phyloP scores from a whole-genome alignment of 441 rosid genomes.

The Brassica balearica region DNA sequence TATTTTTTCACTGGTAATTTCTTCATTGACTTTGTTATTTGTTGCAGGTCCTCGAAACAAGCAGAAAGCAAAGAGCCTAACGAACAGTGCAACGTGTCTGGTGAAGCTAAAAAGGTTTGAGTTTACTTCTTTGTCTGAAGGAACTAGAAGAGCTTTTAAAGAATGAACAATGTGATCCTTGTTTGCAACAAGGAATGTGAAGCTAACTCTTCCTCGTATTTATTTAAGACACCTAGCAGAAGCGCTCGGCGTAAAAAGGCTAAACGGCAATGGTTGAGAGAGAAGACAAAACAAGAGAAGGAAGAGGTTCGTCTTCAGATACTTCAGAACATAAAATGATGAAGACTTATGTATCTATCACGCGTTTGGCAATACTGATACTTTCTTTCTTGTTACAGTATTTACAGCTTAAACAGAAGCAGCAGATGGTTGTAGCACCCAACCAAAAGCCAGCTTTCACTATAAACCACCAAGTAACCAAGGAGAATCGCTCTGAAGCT shows the following conservation, averaged over 20 bases:
- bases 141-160: not conserved
- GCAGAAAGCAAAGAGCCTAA: slow-evolving; percentile 51
- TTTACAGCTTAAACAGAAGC: slow-evolving; percentile 55
- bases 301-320: slow-evolving; percentile 56
- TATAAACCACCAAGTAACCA: slow-evolving; percentile 38
- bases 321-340: slow-evolving; percentile 12
- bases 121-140: slow-evolving; percentile 6
- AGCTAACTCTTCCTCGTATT: slow-evolving; percentile 36
- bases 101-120: slow-evolving; percentile 67
- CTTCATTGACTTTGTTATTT: too few relatives aligned
- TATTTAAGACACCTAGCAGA: slow-evolving; percentile 73
- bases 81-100: slow-evolving; percentile 47
- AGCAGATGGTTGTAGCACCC: slow-evolving; percentile 45
- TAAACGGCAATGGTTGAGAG: slow-evolving; percentile 77
- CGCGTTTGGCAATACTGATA: slow-evolving; percentile 1
- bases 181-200: slow-evolving; percentile 28
- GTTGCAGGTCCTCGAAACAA: slow-evolving; percentile 53
- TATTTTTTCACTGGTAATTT: too few relatives aligned
- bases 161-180: not conserved
- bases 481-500: slow-evolving; percentile 44
- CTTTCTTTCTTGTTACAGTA: slow-evolving; percentile 8
- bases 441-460: slow-evolving; percentile 49
- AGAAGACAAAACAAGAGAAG: slow-evolving; percentile 61
- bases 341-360: slow-evolving; percentile 23
- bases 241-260: slow-evolving; percentile 93